Evolutionary conservation across 371 early-diverging fungal species (phyloP), one percentile per base, ranked within the genome.

Genomic region (Actinomucor elegans): DNA sequence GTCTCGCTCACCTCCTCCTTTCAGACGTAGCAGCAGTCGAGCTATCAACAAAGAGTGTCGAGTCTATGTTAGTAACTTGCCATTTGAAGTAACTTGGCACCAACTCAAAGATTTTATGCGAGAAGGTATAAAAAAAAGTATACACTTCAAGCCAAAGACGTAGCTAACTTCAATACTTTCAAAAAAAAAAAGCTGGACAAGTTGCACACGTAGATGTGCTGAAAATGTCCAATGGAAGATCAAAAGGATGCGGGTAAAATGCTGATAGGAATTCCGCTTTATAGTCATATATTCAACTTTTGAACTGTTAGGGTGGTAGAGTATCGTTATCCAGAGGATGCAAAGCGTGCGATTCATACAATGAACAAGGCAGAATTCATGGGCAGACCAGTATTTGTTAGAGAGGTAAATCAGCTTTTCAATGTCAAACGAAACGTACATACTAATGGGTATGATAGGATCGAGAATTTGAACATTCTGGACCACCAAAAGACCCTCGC

Each of bases 71-170:
- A 82, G 88, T 17, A 88, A 86, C 59, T 59, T 86, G 33, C 52
- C 86, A 1, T 86, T 81, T 59, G 87, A 85, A 52, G 79, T 78
- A 31, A 68, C 69, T 40, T 78, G 84, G 74, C 70, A 62, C 20
- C 74, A 85, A 51, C 69, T 94, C 50, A 88, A 88, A 61, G 89
- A 91, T 50, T 90, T 85, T 66, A 90, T 91, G 88, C 75, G 86
- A 46, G 81, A 89, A 75, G 86, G 91, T 88, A 69, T 37, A 55
- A 52, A 10, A 10, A 41, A 41, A 41, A 20, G 18, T 8, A 41
- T 4, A 41, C 38, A 37, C n/a, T n/a, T n/a, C n/a, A n/a, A 37
- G 14, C 3, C 15, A 24, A 23, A 24, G 23, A 41, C 8, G 14
- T 17, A 26, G n/a, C n/a, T n/a, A n/a, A n/a, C n/a, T n/a, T n/a